Conservation (phyloP, 192 early-diverging fungal genomes). For the Umbelopsis isabellina region DNA sequence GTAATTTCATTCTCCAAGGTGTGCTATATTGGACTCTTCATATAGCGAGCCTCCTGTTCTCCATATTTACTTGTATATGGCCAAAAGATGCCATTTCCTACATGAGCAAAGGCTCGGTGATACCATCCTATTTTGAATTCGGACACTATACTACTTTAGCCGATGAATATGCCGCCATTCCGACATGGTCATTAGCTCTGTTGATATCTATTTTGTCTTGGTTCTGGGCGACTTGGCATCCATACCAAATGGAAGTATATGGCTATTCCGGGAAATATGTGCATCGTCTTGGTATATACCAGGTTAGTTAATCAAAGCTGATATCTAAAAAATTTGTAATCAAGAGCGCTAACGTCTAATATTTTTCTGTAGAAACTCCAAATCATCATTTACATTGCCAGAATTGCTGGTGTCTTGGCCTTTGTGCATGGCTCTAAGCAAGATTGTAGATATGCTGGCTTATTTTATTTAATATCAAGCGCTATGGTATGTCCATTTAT, state of each 20-base stretch:
- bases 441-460: background rate
- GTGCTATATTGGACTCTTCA: background rate
- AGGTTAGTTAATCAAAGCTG: background rate
- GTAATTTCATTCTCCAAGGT: conserved; percentile 3
- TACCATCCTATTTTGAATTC: background rate
- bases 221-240: background rate
- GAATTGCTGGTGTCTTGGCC: background rate
- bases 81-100: background rate
- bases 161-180: background rate
- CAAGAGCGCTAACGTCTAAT: background rate
- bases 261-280: background rate
- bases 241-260: conserved; percentile 16
- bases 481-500: background rate
- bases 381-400: background rate
- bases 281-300: background rate
- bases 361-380: background rate
- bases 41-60: background rate
- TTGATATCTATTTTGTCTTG: background rate
- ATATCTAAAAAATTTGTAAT: background rate
- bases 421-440: background rate
- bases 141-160: background rate
- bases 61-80: background rate
- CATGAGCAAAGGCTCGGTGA: background rate
- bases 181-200: background rate
- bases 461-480: background rate